Evolutionary conservation across 1,139 yeast species (phyloP), one percentile per base, ranked within the genome.

Genomic region (Magnusiomyces fungicola): DNA sequence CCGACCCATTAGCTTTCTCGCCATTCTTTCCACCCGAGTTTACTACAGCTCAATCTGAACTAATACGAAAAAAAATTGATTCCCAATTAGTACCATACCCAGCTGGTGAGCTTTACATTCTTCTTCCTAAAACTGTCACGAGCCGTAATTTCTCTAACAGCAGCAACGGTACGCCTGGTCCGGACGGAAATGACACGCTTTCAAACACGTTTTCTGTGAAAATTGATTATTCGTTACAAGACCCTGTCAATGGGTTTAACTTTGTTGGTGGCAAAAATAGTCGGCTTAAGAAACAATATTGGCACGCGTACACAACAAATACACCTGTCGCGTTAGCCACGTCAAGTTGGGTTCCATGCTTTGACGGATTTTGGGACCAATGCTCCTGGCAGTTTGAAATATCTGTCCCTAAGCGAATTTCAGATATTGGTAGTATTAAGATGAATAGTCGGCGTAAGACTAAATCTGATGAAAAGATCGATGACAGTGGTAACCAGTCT

Each of bases 301-400:
- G 97, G 95, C 95, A 86, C 61, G 95, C 87, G 1, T 89, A 84
- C 64, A 90, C 98, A 0, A 74, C 79, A 1, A 90, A 92, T 61
- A 74, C 87, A 2, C 90, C 88, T 25, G 69, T 80, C 45, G 89
- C 89, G 21, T 75, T 85, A 7, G 80, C 95, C 14, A 86, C 97
- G 0, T 86, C 96, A 1, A 83, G 89, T 21, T 94, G 99, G 98
- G 85, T 92, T 44, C 99, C 99, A 0, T 94, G 98, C 62, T 75
- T 92, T 3, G 97, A 94, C 58, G 87, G 85, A 45, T 65, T 89
- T 34, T 84, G 92, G 79, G 97, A 89, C 58, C 78, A 89, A 53
- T 83, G 86, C 44, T 85, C 97, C 0, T 94, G 98, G 98, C 89
- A 90, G 53, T 66, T 94, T 16, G 95, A 88, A 59, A 72, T 94